Conservation (phyloP, 1,139 yeast species). For the Meyerozyma carpophila region DNA sequence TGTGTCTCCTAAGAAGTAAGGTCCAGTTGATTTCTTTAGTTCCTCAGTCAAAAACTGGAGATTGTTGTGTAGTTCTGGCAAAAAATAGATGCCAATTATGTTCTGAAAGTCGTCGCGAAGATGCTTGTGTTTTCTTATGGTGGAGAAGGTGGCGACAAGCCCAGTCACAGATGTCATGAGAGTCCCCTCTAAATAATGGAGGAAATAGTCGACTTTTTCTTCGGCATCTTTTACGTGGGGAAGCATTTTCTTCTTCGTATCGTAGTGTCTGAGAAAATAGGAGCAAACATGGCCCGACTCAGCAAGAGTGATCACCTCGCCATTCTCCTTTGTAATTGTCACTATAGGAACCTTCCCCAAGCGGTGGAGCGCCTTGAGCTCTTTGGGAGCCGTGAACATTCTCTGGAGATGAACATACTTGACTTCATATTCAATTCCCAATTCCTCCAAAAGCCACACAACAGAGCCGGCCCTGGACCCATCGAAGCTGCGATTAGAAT, state of each 20-base stretch:
- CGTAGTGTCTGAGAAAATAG: slow-evolving; percentile 8
- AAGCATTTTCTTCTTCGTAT: slow-evolving; percentile 5
- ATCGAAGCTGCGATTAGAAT: slow-evolving; percentile 6
- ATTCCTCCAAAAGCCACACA: slow-evolving; percentile 12
- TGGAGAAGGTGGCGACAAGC: slow-evolving; percentile 4
- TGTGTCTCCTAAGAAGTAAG: slow-evolving; percentile 31
- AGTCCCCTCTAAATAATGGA: slow-evolving; percentile 12
- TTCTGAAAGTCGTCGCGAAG: slow-evolving; percentile 21
- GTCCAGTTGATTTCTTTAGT: slow-evolving; percentile 9
- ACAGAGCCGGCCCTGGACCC: slow-evolving; percentile 10
- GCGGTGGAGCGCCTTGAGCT: slow-evolving; percentile 10
- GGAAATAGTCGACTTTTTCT: slow-evolving; percentile 10
- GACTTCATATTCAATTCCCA: slow-evolving; percentile 11
- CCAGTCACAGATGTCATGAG: slow-evolving; percentile 11
- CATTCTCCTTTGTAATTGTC: slow-evolving; percentile 11
- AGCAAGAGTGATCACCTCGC: slow-evolving; percentile 6
- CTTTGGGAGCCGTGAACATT: slow-evolving; percentile 12
- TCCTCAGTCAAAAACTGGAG: slow-evolving; percentile 8
- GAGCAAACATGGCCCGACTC: slow-evolving; percentile 11
- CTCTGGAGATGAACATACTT: slow-evolving; percentile 9
- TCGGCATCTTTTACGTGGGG: slow-evolving; percentile 7
- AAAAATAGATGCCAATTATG: slow-evolving; percentile 26
- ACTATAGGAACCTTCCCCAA: slow-evolving; percentile 12
- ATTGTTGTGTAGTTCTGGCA: slow-evolving; percentile 14
- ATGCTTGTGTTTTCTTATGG: slow-evolving; percentile 13